Base-by-base conservation (phyloP, 208 protist genomes). In the Trypanosoma cruzi region DNA sequence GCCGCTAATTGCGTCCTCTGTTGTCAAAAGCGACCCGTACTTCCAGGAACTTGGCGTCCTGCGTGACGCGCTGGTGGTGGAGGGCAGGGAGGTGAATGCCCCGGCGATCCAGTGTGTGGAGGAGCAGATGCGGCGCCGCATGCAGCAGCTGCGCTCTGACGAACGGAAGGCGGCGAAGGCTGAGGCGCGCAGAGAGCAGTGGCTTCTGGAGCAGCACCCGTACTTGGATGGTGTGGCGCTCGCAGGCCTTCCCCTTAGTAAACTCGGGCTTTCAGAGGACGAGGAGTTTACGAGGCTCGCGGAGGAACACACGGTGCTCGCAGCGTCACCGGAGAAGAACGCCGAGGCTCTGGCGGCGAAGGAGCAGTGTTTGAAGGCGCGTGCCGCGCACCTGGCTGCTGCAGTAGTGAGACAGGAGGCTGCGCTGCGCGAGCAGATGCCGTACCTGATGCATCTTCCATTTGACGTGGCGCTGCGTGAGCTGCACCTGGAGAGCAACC, bases 21-120 rank as follows among this genome's bases (percentile, higher is more conserved):
- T 22, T 8, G 29, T 67, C 6, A 28, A 55, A 6, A 5, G 61
- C 11, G 58, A 73, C 46, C 31, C 50, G 16, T 84, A 85, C 64
- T 89, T 81, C 67, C 71, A 81, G 52, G 80, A 86, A 79, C 79
- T 87, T 57, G n/a, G 20, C 52, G 67, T 75, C 46, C 64, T 80
- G 40, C 72, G 71, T 58, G 67, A 71, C 52, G 42, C 68, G 31
- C 66, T 86, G 31, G 57, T 77, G 36, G 66, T 48, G 20, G 73
- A 83, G 71, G 73, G 75, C 36, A 70, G 70, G 37, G 60, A 57
- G n/a, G 68, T 44, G 54, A 76, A 85, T 66, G 73, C 62, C 34
- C 54, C 65, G 14, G 34, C 61, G 26, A 81, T 82, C 61, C 74
- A 65, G 62, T 84, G 79, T 55, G 71, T 84, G 63, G 65, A 81